Evolutionary conservation across 495 filamentous ascomycete species (phyloP).

Genomic region (Aspergillus funiculosus): DNA sequence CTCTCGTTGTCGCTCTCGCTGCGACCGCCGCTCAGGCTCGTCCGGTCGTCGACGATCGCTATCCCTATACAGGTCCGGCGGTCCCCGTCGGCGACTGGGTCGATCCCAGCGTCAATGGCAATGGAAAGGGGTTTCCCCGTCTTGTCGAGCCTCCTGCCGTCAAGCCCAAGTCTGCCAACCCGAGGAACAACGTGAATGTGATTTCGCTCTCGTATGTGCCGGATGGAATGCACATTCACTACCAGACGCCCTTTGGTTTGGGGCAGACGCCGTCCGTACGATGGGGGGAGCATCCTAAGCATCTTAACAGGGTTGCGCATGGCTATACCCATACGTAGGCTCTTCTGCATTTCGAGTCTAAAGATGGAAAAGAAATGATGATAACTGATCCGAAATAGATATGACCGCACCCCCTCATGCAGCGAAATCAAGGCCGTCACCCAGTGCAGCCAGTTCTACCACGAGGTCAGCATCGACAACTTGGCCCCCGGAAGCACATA

Average conservation of each 20-base stretch:
- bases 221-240: constrained; percentile 47
- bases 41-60: constrained; percentile 21
- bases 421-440: constrained; percentile 39
- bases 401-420: constrained; percentile 49
- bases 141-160: constrained; percentile 52
- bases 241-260: constrained; percentile 50
- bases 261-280: constrained; percentile 34
- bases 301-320: constrained; percentile 26
- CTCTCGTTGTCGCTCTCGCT: constrained; percentile 18
- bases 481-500: constrained; percentile 22
- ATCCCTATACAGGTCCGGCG: constrained; percentile 43
- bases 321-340: constrained; percentile 36
- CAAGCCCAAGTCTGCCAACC: constrained; percentile 32
- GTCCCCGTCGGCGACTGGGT: constrained; percentile 49
- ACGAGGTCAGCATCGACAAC: constrained; percentile 25
- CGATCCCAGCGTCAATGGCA: constrained; percentile 44
- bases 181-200: constrained; percentile 51
- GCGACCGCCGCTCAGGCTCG: constrained; percentile 22
- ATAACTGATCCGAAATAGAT: constrained; percentile 27
- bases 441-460: constrained; percentile 48
- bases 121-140: constrained; percentile 48
- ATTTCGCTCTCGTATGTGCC: constrained; percentile 46
- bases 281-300: constrained; percentile 31
- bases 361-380: background rate
- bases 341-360: background rate